phyloP scores from a whole-genome alignment of 306 rosid species.

The Styphnolobium japonicum region DNA sequence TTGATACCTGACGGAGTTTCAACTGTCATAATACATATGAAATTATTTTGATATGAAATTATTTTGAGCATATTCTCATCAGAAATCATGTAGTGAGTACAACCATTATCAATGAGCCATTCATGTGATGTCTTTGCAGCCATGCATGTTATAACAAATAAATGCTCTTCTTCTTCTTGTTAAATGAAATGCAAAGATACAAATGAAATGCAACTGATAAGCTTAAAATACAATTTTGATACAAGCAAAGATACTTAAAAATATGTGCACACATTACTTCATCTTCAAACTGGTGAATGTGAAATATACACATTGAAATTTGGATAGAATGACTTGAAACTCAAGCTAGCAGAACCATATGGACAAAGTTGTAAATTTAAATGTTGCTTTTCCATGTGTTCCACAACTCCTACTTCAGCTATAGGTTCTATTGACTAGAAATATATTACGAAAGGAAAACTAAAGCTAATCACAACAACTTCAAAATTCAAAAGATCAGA shows the following conservation, averaged over 20 bases:
- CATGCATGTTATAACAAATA: too few relatives aligned
- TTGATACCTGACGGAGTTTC: too few relatives aligned
- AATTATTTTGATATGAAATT: too few relatives aligned
- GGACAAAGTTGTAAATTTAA: neutral
- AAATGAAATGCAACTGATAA: neutral
- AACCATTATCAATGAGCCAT: too few relatives aligned
- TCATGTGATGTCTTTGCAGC: too few relatives aligned
- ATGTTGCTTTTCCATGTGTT: neutral
- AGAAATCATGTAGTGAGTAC: too few relatives aligned
- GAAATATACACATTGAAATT: too few relatives aligned
- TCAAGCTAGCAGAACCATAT: neutral
- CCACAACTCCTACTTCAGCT: neutral
- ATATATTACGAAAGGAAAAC: neutral
- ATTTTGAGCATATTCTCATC: too few relatives aligned
- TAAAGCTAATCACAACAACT: conserved; percentile 26
- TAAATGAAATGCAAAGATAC: too few relatives aligned
- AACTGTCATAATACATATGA: too few relatives aligned
- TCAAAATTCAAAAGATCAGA: neutral
- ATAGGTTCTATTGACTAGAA: conserved; percentile 13
- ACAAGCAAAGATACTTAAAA: neutral
- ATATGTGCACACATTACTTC: neutral
- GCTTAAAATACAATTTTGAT: neutral
- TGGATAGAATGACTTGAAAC: neutral
- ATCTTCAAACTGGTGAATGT: neutral
- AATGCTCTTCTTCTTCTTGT: too few relatives aligned